Evolutionary conservation across 805 yeast genomes (phyloP), one percentile per base, ranked within the genome.

Genomic region (Martiniozyma abietophila): DNA sequence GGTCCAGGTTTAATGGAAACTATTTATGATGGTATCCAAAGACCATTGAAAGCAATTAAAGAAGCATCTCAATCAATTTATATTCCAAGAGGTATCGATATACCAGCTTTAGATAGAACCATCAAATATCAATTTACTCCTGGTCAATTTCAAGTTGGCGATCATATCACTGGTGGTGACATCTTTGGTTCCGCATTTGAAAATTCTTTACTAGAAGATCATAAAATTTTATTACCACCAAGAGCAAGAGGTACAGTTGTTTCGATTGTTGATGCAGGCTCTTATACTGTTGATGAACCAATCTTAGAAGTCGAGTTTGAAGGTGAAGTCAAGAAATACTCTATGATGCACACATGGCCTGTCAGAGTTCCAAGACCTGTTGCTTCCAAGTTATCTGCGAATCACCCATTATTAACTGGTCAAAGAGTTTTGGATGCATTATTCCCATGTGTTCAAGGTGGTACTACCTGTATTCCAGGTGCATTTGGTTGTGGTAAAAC

Each of bases 1-100:
- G 99, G 99, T 56, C 99, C 99, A 20, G 99, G 99, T 60, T 73
- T 92, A 53, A 88, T 92, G 95, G 98, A 92, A 65, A 92, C 95
- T 48, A 92, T 92, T 58, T 92, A 92, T 58, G 99, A 92, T 63
- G 99, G 99, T 71, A 92, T 92, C 61, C 99, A 92, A 67, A 85
- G 99, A 69, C 99, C 99, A 29, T 74, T 92, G 61, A 83, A 83
- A 62, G 85, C 94, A 31, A 92, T 92, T 55, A 82, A 80, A 58
- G 94, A 88, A 45, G 57, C 61, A 33, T 79, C 96, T 17, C 80
- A 88, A 55, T 83, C 95, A 31, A 92, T 92, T 56, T 92, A 92
- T 65, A 92, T 92, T 45, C 98, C 99, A 59, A 84, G 98, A 69
- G 99, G 99, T 71, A 79, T 92, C 41, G 94, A 86, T 59, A 89